phyloP scores from a whole-genome alignment of 2,329 filamentous ascomycete species.

The Dactylellina leptospora region DNA sequence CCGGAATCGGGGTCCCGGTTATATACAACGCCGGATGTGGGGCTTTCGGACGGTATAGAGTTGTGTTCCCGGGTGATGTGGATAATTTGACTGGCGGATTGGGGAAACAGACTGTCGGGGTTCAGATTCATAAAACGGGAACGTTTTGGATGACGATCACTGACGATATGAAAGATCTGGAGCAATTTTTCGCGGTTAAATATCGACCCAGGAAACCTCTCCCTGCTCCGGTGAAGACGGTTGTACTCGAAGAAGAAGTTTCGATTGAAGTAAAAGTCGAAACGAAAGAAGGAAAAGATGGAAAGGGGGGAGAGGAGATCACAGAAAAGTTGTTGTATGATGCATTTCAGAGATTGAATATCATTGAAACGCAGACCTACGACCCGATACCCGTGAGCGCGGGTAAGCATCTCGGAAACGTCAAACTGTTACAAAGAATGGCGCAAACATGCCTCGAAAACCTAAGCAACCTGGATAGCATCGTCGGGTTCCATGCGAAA shows the following conservation, averaged over 20 bases:
- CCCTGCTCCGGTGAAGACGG: not conserved
- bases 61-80: conserved; percentile 45
- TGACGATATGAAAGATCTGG: conserved; percentile 25
- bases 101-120: conserved; percentile 33
- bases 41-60: conserved; percentile 28
- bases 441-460: conserved; percentile 22
- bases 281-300: too few relatives aligned
- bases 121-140: conserved; percentile 37
- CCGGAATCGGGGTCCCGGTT: conserved; percentile 33
- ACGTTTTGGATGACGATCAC: conserved; percentile 39
- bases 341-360: conserved; percentile 31
- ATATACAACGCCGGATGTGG: conserved; percentile 41
- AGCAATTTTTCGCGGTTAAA: conserved; percentile 38
- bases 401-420: conserved; percentile 10
- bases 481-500: conserved; percentile 16
- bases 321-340: conserved; percentile 36
- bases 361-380: conserved; percentile 23
- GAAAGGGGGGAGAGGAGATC: not conserved
- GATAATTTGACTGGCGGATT: conserved; percentile 24
- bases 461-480: conserved; percentile 13
- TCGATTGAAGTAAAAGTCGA: conserved; percentile 16
- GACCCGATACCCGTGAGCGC: conserved; percentile 20
- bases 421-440: conserved; percentile 27
- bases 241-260: not conserved
- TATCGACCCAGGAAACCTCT: conserved; percentile 25